Conservation (phyloP, 305 asterid genomes). For the Solanum aculeatissimum region DNA sequence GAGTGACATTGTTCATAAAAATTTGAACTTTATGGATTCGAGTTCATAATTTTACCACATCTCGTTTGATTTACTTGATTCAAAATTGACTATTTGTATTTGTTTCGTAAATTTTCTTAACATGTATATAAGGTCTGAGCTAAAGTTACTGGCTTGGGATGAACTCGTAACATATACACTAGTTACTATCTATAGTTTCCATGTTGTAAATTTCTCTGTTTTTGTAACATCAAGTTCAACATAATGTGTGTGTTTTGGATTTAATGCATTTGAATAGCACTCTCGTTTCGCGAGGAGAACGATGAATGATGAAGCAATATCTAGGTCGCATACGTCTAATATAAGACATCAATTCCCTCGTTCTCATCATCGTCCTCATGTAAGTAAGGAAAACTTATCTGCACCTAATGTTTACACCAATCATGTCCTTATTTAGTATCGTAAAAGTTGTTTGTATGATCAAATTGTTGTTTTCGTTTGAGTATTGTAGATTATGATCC, state of each 20-base stretch:
- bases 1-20: neutral
- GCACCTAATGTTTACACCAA: neutral
- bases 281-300: constrained; percentile 27
- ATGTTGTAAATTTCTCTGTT: neutral
- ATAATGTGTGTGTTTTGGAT: neutral
- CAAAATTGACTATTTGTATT: neutral
- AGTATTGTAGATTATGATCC: constrained; percentile 22
- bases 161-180: neutral
- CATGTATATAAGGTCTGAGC: neutral
- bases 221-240: neutral
- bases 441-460: neutral
- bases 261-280: constrained; percentile 9
- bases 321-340: neutral
- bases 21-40: neutral
- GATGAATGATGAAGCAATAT: neutral
- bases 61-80: neutral
- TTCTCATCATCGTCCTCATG: constrained; percentile 18
- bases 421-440: neutral
- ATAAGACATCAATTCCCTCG: neutral
- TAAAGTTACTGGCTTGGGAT: neutral
- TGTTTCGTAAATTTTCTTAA: neutral
- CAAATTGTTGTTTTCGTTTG: neutral
- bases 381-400: neutral
- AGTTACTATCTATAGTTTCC: neutral
- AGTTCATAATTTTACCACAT: neutral